phyloP scores from a whole-genome alignment of 139 green algal species.

The Asterochloris sp. region DNA sequence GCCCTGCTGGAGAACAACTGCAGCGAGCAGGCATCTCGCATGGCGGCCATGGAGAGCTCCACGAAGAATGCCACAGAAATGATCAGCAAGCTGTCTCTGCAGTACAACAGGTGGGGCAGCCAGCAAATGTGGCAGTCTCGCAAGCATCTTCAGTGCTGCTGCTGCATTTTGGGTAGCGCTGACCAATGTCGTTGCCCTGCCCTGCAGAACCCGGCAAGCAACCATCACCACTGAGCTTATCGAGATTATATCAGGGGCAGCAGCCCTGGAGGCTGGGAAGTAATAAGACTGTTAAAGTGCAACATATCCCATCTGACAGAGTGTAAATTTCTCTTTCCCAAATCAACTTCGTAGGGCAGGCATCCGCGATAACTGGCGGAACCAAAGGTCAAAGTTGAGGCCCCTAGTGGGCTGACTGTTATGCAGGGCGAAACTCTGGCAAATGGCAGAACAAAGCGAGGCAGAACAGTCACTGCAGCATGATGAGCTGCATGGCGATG shows the following conservation, averaged over 20 bases:
- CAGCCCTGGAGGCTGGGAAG: constrained; percentile 50
- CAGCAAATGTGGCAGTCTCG: neutral
- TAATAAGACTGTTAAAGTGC: neutral
- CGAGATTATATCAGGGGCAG: constrained; percentile 96
- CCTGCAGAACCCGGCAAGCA: constrained; percentile 75
- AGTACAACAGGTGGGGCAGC: constrained; percentile 89
- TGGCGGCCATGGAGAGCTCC: constrained; percentile 98
- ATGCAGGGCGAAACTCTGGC: no score
- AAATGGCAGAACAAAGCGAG: no score
- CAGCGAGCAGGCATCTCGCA: constrained; percentile 91
- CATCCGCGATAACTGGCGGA: no score
- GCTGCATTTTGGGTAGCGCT: neutral
- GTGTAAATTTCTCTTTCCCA: no score
- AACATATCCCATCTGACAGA: neutral
- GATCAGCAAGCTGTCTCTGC: constrained; percentile 90
- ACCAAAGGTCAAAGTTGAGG: no score
- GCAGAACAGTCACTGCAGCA: no score
- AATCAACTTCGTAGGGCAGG: no score
- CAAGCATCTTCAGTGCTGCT: neutral
- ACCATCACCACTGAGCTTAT: constrained; percentile 98
- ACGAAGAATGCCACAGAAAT: constrained; percentile 97
- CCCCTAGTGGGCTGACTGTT: no score
- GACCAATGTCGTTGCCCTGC: neutral
- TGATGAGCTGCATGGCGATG: no score
- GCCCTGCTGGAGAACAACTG: constrained; percentile 95